Base-by-base conservation (phyloP, 2,329 filamentous ascomycete genomes). In the Penicillium thymicola region DNA sequence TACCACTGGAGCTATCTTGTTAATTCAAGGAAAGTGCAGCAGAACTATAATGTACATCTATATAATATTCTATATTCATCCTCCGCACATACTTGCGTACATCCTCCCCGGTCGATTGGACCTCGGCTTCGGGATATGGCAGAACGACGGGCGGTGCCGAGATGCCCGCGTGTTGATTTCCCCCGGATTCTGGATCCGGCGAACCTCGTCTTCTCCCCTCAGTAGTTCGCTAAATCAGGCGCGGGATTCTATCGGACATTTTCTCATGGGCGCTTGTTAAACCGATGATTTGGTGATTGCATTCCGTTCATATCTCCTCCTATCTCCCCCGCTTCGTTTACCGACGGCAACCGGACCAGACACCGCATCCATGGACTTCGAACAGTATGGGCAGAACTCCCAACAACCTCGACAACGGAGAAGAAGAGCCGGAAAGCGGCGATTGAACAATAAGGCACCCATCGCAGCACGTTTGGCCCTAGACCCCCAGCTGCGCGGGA, bases 401-500 rank as follows among this genome's bases (percentile, higher is more conserved):
- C 76, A 77, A 52, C 75, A 80, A 62, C 75, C 79, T 56, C 82
- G 80, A 71, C 77, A 81, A 63, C 78, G 81, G 61, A 73, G 79
- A 56, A 78, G 79, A 68, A 79, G 81, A 60, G 65, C 64, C 16
- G 60, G 68, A 14, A 72, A 78, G 62, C 75, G 78, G 54, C 73
- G 77, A 53, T 78, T 68, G 57, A 70, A 67, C 48, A 71, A 94
- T 72, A 92, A 89, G 72, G 82, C 89, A 8, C 83, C 92, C 42
- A 81, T 96, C 57, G 83, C 89, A 57, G 92, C 91, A 55, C 86
- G 89, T 56, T 81, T 97, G 49, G 83, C 95, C 37, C 84, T 97
- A 55, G 92, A 96, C 74, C 89, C 92, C 70, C 88, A 89, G 72
- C 81, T 96, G 67, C 90, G 88, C 75, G 90, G 90, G 51, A 90